Base-by-base conservation (phyloP, 1,284 basidiomycete genomes). In the Hemileia vastatrix region DNA sequence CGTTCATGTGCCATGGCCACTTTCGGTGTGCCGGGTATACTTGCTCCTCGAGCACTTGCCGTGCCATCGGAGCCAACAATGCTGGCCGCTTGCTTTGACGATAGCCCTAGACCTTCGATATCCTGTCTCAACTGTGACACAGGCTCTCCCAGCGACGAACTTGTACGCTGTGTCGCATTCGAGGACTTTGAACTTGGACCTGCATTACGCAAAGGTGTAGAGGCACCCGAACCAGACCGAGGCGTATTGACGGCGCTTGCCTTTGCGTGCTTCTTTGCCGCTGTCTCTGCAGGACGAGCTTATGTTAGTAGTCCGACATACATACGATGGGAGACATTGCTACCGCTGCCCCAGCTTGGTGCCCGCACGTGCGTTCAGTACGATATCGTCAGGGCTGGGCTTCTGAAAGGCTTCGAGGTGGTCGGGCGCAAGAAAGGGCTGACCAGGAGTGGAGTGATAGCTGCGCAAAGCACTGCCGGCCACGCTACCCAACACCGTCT, bases 331-430 rank as follows among this genome's bases (percentile, higher is more conserved):
- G 4, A 47, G 67, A 63, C 61, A 21, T 1, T 23, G 21, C 33
- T 57, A 24, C 44, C 54, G 8, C 15, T 23, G 3, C 32, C 73
- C 77, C 1, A 74, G 56, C 27, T 72, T 75, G 5, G 90, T 88
- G 51, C 87, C 87, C 58, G 81, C 82, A 36, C 90, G 83, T 40
- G 90, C 88, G 67, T 83, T 83, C 71, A 87, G 78, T 11, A 93
- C 84, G 61, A 86, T 77, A 70, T 93, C 90, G 68, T 93, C 90
- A 9, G 90, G 90, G 72, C 89, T 92, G n/a, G 87, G 88, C 23
- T 80, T 80, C 65, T 88, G 83, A 69, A 91, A 91, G 6, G 82
- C 79, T 15, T 57, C 53, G 4, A 43, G 54, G n/a, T 56, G 40
- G 15, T 56, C 24, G 33, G 36, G 59, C 63, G 8, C 58, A 64